Base-by-base conservation (phyloP, 2,329 filamentous ascomycete species). In the Colletotrichum chrysophilum region DNA sequence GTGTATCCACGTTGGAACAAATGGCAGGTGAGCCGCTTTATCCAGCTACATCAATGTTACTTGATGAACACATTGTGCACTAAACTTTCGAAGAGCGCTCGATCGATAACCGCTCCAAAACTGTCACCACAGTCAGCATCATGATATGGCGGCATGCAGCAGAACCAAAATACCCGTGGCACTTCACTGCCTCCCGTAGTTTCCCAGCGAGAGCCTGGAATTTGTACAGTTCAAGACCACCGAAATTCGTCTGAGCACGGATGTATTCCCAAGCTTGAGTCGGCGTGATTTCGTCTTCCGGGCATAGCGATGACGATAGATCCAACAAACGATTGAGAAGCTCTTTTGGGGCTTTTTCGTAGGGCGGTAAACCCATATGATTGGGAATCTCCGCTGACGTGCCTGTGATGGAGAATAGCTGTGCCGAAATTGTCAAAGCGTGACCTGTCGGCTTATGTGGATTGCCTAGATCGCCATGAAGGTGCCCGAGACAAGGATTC, bases 201-300 rank as follows among this genome's bases (percentile, higher is more conserved):
- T 62, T 78, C 24, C 79, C 75, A 30, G 80, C 80, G 26, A 87
- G 75, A 1, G 52, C 73, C 12, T 78, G 73, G 7, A 86, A 72
- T 7, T 73, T 76, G 12, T 80, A 75, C 14, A 81, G 66, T 55
- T 83, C 80, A 5, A 86, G 71, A 1, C 76, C 78, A 3, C 79
- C 77, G 34, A 86, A 85, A 1, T 80, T 77, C 0, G 83, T 83
- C 66, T 82, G 81, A 6, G 74, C 66, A 7, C 82, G 82, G 24
- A 87, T 80, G 26, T 79, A 74, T 60, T 82, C 79, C 85, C 85
- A 86, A 3, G 83, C 84, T 70, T 86, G 84, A 10, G 85, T 80
- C 1, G 85, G 85, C 5, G 85, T 86, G 64, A 86, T 78, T 72
- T 86, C 85, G 12, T 81, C 83, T 0, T 82, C 87, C 7, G 67